Percentiles rank a stretch among this genome's conserved stretches.
Evolutionary conservation across 2,329 filamentous ascomycete species (phyloP).

Genomic region (Gnomoniopsis sp.): DNA sequence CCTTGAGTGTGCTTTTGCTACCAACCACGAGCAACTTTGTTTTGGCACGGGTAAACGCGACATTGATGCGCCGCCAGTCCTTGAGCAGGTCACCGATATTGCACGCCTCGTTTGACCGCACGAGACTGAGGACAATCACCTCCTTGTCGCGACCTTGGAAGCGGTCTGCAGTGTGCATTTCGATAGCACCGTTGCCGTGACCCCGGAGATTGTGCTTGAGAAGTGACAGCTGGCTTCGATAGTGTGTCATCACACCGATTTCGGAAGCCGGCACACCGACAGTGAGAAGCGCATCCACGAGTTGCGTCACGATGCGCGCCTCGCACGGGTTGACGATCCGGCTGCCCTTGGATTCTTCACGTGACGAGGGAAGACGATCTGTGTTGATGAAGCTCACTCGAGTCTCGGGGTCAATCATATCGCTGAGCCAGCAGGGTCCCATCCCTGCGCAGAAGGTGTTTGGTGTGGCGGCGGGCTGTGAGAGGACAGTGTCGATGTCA

Average conservation of each 20-base stretch:
- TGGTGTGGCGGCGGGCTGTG: slow-evolving; percentile 29
- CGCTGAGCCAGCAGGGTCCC: slow-evolving; percentile 70
- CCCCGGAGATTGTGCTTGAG: slow-evolving; percentile 69
- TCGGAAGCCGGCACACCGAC: slow-evolving; percentile 71
- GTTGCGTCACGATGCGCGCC: slow-evolving; percentile 70
- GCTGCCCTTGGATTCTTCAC: slow-evolving; percentile 75
- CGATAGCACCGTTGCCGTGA: slow-evolving; percentile 56
- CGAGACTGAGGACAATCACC: slow-evolving; percentile 80
- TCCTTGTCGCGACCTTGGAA: slow-evolving; percentile 98
- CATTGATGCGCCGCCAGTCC: slow-evolving; percentile 92
- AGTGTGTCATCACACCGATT: slow-evolving; percentile 95
- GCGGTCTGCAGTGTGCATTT: slow-evolving; percentile 95
- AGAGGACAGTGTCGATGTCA: slow-evolving; percentile 43
- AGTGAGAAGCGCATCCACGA: slow-evolving; percentile 75
- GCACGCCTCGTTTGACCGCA: slow-evolving; percentile 78
- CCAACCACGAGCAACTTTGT: slow-evolving; percentile 89
- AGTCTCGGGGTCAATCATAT: slow-evolving; percentile 64
- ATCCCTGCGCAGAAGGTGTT: slow-evolving; percentile 53
- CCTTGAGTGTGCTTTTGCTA: slow-evolving; percentile 74
- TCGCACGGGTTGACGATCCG: slow-evolving; percentile 89
- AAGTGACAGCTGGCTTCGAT: slow-evolving; percentile 84
- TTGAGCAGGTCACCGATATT: slow-evolving; percentile 87
- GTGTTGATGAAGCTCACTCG: slow-evolving; percentile 90
- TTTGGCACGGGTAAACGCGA: slow-evolving; percentile 89
- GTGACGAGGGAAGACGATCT: slow-evolving; percentile 63